These are phyloP conservation scores for Capronia coronata DNA, from an alignment of 2,329 filamentous ascomycete species.

Conservation along the genomic window DNA sequence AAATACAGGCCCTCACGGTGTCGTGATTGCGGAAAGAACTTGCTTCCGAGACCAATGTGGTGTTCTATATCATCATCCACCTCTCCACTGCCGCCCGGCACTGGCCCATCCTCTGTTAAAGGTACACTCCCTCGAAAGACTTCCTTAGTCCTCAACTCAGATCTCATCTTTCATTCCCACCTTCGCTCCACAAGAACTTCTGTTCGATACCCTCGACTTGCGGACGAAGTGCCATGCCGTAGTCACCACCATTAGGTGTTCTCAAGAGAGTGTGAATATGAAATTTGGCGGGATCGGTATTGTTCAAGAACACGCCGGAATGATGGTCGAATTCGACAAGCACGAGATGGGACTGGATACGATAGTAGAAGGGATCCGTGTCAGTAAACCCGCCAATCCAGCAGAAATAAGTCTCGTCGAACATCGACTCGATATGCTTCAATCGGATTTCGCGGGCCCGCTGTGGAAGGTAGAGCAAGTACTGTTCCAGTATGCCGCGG, in stretches of 20 bases:
- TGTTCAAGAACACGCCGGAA: constrained; percentile 69
- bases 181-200: constrained; percentile 33
- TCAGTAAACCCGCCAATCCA: constrained; percentile 69
- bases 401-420: constrained; percentile 68
- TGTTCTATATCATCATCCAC: too few relatives aligned
- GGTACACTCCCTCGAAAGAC: too few relatives aligned
- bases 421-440: constrained; percentile 48
- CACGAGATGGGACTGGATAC: constrained; percentile 68
- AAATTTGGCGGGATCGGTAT: constrained; percentile 66
- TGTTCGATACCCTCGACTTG: constrained; percentile 35
- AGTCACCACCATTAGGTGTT: constrained; percentile 69
- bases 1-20: too few relatives aligned
- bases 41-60: too few relatives aligned
- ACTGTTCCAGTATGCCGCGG: constrained; percentile 56
- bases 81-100: too few relatives aligned
- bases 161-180: neutral
- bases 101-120: too few relatives aligned
- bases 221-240: constrained; percentile 53
- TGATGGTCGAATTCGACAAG: constrained; percentile 75
- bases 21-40: too few relatives aligned
- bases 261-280: constrained; percentile 70
- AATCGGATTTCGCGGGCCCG: constrained; percentile 51
- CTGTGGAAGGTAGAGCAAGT: constrained; percentile 61
- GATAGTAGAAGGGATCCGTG: constrained; percentile 66
- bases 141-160: neutral